Evolutionary conservation across 805 yeast species (phyloP).

Genomic region (Candida palmyrensis): DNA sequence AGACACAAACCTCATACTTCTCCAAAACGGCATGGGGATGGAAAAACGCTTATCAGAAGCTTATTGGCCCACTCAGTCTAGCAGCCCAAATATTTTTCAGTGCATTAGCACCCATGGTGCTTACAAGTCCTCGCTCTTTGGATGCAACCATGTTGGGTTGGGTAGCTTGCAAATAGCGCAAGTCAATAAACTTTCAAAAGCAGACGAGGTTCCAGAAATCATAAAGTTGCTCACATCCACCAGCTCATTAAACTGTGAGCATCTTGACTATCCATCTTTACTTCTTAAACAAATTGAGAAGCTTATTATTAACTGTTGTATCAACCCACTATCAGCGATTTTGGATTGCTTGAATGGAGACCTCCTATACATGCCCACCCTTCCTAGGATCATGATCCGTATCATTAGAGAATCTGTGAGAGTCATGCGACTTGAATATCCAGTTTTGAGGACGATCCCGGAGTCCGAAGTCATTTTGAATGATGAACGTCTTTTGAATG

Average conservation of each 20-base stretch:
- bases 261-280: slow-evolving; percentile 37
- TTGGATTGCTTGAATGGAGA: slow-evolving; percentile 78
- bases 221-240: slow-evolving; percentile 19
- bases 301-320: slow-evolving; percentile 72
- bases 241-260: slow-evolving; percentile 19
- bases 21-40: slow-evolving; percentile 89
- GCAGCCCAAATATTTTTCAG: slow-evolving; percentile 57
- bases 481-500: slow-evolving; percentile 27
- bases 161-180: slow-evolving; percentile 60
- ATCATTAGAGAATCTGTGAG: slow-evolving; percentile 44
- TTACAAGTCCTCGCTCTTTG: slow-evolving; percentile 36
- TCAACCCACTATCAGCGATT: slow-evolving; percentile 79
- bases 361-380: slow-evolving; percentile 38
- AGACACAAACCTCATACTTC: slow-evolving; percentile 52
- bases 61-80: slow-evolving; percentile 46
- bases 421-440: slow-evolving; percentile 32
- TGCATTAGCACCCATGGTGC: slow-evolving; percentile 88
- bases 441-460: slow-evolving; percentile 19
- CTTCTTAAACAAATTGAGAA: slow-evolving; percentile 64
- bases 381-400: slow-evolving; percentile 27
- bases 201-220: slow-evolving; percentile 15
- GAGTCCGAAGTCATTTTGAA: slow-evolving; percentile 26
- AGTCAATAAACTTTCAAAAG: slow-evolving; percentile 5
- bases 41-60: slow-evolving; percentile 43
- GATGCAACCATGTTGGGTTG: slow-evolving; percentile 59